Conservation (phyloP, 2,329 filamentous ascomycete species). For the Fusarium sp. region DNA sequence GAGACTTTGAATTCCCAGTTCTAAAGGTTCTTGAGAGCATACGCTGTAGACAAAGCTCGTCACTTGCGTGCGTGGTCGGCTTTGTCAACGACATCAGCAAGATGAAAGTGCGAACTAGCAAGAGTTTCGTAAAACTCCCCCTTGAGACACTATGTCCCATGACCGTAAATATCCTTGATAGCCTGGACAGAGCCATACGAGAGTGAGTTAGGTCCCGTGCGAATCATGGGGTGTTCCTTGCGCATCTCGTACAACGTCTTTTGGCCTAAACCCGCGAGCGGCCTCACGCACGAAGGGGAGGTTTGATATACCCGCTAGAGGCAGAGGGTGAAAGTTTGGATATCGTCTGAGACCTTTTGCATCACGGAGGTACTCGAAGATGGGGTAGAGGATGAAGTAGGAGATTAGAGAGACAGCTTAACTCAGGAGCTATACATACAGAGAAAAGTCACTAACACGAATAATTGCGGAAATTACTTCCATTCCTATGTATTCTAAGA, state of each 20-base stretch:
- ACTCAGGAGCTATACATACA: not conserved
- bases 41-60: conserved; percentile 58
- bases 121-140: conserved; percentile 56
- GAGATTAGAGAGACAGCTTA: conserved; percentile 5
- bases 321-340: conserved; percentile 36
- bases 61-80: conserved; percentile 60
- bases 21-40: conserved; percentile 62
- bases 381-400: conserved; percentile 33
- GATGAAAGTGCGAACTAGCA: conserved; percentile 58
- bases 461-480: not conserved
- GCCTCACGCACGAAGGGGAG: conserved; percentile 35
- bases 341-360: conserved; percentile 43
- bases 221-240: conserved; percentile 50
- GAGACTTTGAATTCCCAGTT: conserved; percentile 63
- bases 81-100: conserved; percentile 62
- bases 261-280: conserved; percentile 51
- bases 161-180: conserved; percentile 51
- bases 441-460: not conserved
- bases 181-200: conserved; percentile 38
- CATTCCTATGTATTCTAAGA: not conserved
- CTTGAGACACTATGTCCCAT: conserved; percentile 59
- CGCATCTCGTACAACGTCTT: conserved; percentile 58
- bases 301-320: conserved; percentile 36
- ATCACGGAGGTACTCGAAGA: conserved; percentile 48
- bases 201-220: conserved; percentile 42